A percentile compares a stretch with the other conserved stretches of the same genome.
Conservation (phyloP, 2,329 filamentous ascomycete species). For the Paracoccidioides lutzii region DNA sequence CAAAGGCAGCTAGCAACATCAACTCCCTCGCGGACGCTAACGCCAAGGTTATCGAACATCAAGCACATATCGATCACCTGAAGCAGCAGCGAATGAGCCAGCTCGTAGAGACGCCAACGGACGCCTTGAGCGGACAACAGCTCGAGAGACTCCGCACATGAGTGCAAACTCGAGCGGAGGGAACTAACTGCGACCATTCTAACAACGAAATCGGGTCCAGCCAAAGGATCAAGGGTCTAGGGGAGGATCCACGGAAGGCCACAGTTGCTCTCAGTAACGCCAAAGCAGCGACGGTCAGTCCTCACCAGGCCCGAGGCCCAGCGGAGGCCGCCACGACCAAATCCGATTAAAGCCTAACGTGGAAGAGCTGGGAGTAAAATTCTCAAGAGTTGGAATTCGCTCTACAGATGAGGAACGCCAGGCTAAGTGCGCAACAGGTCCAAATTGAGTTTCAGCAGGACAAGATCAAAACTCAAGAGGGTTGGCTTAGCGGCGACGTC, state of each 20-base stretch:
- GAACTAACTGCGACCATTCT: slow-evolving; percentile 7
- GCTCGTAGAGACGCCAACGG: neutral
- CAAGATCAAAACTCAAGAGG: neutral
- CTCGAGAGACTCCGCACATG: slow-evolving; percentile 4
- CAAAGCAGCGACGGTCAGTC: neutral
- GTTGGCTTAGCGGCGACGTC: neutral
- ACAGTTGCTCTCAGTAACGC: slow-evolving; percentile 12
- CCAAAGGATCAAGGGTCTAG: slow-evolving; percentile 8
- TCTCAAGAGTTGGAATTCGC: neutral
- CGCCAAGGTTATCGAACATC: slow-evolving; percentile 8
- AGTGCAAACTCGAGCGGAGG: slow-evolving; percentile 4
- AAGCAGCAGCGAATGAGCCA: slow-evolving; percentile 6
- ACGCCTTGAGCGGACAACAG: slow-evolving; percentile 5
- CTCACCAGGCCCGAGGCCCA: neutral
- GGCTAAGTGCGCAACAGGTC: neutral
- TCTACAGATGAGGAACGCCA: neutral
- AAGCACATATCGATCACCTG: slow-evolving; percentile 8
- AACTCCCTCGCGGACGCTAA: slow-evolving; percentile 9
- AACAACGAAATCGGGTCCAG: slow-evolving; percentile 11
- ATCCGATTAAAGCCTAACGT: neutral
- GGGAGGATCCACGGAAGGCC: slow-evolving; percentile 12
- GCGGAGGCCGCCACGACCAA: no score
- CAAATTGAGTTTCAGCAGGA: neutral
- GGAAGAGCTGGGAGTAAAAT: neutral
- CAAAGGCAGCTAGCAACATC: slow-evolving; percentile 3